Evolutionary conservation across 2,329 filamentous ascomycete genomes (phyloP).

Genomic region (Hypoxylon sp.): DNA sequence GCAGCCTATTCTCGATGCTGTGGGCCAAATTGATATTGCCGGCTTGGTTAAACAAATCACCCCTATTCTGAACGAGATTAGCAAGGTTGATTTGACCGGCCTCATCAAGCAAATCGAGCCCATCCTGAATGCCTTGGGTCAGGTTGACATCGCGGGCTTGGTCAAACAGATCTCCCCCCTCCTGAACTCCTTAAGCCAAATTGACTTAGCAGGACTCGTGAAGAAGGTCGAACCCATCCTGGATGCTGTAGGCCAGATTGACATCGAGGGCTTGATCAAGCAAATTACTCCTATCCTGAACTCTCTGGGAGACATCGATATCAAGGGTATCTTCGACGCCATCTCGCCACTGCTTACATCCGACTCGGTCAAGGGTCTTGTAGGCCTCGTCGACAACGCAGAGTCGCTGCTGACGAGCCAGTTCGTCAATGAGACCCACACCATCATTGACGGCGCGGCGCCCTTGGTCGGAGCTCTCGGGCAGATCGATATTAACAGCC

Average conservation of each 20-base stretch:
- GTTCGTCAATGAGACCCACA: constrained; percentile 61
- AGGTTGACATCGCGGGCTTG: constrained; percentile 56
- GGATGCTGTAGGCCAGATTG: constrained; percentile 40
- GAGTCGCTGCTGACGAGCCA: constrained; percentile 57
- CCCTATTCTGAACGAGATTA: constrained; percentile 49
- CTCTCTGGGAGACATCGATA: constrained; percentile 53
- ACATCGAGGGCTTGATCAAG: constrained; percentile 38
- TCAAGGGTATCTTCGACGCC: constrained; percentile 54
- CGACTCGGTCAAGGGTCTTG: constrained; percentile 54
- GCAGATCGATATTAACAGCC: constrained; percentile 57
- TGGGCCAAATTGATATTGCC: constrained; percentile 43
- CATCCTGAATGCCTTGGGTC: constrained; percentile 54
- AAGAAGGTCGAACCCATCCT: constrained; percentile 56
- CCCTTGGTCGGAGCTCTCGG: constrained; percentile 57
- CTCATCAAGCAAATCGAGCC: constrained; percentile 57
- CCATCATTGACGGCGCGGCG: constrained; percentile 56
- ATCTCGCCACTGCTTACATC: constrained; percentile 57
- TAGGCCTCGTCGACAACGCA: constrained; percentile 57
- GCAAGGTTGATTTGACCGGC: constrained; percentile 54
- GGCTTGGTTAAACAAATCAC: constrained; percentile 38
- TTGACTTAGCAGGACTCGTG: constrained; percentile 57
- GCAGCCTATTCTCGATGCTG: constrained; percentile 52
- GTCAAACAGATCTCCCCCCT: constrained; percentile 53
- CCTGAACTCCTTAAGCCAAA: constrained; percentile 55
- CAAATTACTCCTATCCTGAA: constrained; percentile 54